Evolutionary conservation across 306 rosid species (phyloP), one percentile per base, ranked within the genome.

Genomic region (Oxytropis ochrocephala): DNA sequence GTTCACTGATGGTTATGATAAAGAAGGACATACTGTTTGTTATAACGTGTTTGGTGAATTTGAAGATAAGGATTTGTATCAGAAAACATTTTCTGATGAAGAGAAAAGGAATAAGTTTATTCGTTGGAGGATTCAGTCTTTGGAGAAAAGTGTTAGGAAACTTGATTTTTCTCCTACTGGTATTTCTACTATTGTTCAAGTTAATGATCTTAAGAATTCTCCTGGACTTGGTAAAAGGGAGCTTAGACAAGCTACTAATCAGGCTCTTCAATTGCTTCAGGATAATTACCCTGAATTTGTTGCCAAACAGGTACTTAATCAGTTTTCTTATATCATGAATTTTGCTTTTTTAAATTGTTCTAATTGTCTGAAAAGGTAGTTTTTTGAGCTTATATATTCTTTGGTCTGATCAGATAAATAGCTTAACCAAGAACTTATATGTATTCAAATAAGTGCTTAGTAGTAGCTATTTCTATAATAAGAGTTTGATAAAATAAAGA

Each of bases 211-310:
- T 6, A 91, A 82, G 24, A 91, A 89, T 58, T 87, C 94, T 0
- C 94, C 97, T 0, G 94, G 94, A 6, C 94, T 92, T 0, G 63
- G 74, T 8, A 90, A 88, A 85, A 83, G 85, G 73, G 97, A 88
- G 64, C 97, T 85, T 39, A 59, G 96, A 60, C 85, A 57, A 11
- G 91, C 96, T 9, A 90, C 94, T 8, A 90, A 93, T 30, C 96
- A 88, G 64, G 96, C 96, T 5, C 87, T 93, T 67, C 88, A 72
- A 1, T 39, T 93, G 67, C 76, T 93, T 49, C 98, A 93, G 64
- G 98, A 93, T 70, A 93, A 93, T 57, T 93, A 93, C 82, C 98
- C 98, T 0, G 98, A 93, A 62, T 80, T 90, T 35, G 93, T 93
- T 0, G 98, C 98, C 59, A 93, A 90, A 48, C 89, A 92, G 76